Evolutionary conservation across 805 yeast genomes (phyloP), one percentile per base, ranked within the genome.

Genomic region (Sugiyamaella chiloensis): DNA sequence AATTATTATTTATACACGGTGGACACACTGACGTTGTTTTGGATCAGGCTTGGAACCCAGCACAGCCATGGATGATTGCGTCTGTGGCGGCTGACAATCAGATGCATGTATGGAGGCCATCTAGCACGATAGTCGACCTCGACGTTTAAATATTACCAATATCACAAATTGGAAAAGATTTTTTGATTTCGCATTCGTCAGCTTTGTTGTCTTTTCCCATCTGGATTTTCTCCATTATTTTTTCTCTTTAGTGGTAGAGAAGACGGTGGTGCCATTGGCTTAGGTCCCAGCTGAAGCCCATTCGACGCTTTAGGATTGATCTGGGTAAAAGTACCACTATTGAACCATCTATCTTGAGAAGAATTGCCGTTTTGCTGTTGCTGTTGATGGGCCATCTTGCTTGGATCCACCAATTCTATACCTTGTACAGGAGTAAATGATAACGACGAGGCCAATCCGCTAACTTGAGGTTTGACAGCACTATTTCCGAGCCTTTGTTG

Each of bases 21-120:
- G 97, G 97, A 0, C 98, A 90, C 63, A 75, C 83, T 76, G 70
- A 84, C n/a, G 89, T 91, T 2, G 87, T 90, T 2, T 85, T 84
- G 54, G 97, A 89, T 57, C 66, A 88, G 24, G 75, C 80, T 27
- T 90, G 97, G 97, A 85, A 86, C 48, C 76, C 80, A 0, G 80
- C 80, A 50, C 85, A 79, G 48, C 78, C 80, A 3, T 78, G 83
- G 78, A 72, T 83, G 75, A 53, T 88, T 30, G 82, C 87, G 2
- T 81, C 88, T 58, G 91, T 85, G 4, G 80, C 87, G 0, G 88
- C 85, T 58, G 96, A 90, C 60, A 90, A 90, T 61, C 78, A 90
- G 1, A 67, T 89, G n/a, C 96, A 90, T 52, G 64, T 89, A 2
- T 90, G 96, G 95, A 79, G 75, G 57, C 95, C 96, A 0, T 63